Evolutionary conservation across 139 green algal genomes (phyloP), one percentile per base, ranked within the genome.

Genomic region (Chlorella sp.): DNA sequence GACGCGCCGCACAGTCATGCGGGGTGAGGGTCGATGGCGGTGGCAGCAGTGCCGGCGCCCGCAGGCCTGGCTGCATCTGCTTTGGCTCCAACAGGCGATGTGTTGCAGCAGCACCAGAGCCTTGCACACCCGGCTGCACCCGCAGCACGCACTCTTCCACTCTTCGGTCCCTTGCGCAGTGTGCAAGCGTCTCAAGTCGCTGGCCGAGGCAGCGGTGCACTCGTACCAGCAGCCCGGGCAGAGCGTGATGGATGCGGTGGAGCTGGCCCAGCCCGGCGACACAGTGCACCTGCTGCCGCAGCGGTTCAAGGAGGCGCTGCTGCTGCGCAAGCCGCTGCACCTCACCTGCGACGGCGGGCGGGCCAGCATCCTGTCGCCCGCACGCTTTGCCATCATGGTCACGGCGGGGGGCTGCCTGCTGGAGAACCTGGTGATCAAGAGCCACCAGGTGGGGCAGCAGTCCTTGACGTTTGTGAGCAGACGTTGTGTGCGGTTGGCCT

Each of bases 241-340:
- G 72, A 60, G 43, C 44, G 72, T 78, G 72, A 48, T 60, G 43
- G 72, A 78, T 22, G 72, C 44, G 1, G 38, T 78, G 6, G 72
- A 78, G 72, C 43, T 48, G 28, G 72, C 72, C 13, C 30, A 78
- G 72, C 36, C 43, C 11, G 72, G 72, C 11, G 72, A 78, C 72
- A 78, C 72, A 9, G 14, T 78, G 72, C 72, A 78, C 72, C 72
- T 78, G 72, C 72, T 62, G 72, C 72, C 72, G 5, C 43, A 3
- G 51, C 51, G 51, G 2, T 60, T 60, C 51, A 60, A 78, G 72
- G 72, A 78, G 72, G 72, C 72, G 43, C 72, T 78, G 30, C 43
- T 78, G 72, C 30, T 78, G 30, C 56, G 56, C 43, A 78, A 78
- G 72, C 43, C 43, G 72, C 44, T 78, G 32, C 72, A 78, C 72